phyloP scores from a whole-genome alignment of 164 flowering plant genomes.

The Sextonia rubra region DNA sequence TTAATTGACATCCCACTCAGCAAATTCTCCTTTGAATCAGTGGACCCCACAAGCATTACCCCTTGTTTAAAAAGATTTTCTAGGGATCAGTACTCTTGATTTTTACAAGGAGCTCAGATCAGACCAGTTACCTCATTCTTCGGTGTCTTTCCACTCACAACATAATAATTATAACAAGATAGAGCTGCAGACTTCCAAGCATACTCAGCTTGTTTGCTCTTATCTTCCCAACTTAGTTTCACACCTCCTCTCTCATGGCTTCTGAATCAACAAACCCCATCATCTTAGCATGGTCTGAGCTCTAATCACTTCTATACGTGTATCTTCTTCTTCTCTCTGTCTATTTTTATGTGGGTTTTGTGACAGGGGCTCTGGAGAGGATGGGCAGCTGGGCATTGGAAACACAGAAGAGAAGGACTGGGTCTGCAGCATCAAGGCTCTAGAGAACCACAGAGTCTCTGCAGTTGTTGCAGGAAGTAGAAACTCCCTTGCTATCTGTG shows the following conservation, averaged over 20 bases:
- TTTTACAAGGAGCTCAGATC: too few relatives aligned
- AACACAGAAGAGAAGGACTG: constrained; percentile 79
- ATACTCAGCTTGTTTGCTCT: neutral
- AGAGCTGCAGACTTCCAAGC: too few relatives aligned
- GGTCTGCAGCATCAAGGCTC: constrained; percentile 63
- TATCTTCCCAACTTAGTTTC: neutral
- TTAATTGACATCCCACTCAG: too few relatives aligned
- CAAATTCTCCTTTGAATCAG: too few relatives aligned
- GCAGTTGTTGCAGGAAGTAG: constrained; percentile 95
- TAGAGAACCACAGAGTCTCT: constrained; percentile 39
- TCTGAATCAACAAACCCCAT: constrained; percentile 12
- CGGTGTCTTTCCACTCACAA: too few relatives aligned
- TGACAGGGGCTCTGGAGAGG: constrained; percentile 97
- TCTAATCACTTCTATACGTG: neutral
- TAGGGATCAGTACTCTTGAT: too few relatives aligned
- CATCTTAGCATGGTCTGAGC: constrained; percentile 31
- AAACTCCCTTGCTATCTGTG: constrained; percentile 91
- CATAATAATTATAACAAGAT: too few relatives aligned
- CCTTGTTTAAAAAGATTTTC: too few relatives aligned
- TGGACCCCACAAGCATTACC: too few relatives aligned
- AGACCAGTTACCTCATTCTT: too few relatives aligned
- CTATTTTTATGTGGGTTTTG: neutral
- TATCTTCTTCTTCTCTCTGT: neutral
- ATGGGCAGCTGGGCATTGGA: constrained; percentile 95
- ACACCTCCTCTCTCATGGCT: constrained; percentile 12